Evolutionary conservation across 345 rosid genomes (phyloP).

Genomic region (Angophora floribunda): DNA sequence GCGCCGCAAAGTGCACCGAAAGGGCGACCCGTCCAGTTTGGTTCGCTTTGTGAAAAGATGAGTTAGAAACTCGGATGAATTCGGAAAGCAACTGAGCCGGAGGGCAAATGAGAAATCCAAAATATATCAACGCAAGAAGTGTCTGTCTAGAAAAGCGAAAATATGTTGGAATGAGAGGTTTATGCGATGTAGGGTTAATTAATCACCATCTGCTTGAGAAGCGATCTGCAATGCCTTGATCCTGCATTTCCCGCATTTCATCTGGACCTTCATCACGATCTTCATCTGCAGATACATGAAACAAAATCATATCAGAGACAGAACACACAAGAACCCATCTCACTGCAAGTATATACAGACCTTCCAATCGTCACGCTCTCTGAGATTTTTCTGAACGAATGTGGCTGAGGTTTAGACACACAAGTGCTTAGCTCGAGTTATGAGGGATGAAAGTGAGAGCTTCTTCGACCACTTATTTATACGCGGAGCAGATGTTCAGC

Average conservation of each 20-base stretch:
- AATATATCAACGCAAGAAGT: not conserved
- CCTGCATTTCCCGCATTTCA: not conserved
- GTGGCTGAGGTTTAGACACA: too few relatives aligned
- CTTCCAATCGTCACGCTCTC: too few relatives aligned
- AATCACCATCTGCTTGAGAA: not conserved
- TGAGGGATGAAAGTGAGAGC: not conserved
- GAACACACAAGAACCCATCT: too few relatives aligned
- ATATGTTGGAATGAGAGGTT: not conserved
- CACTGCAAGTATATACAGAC: too few relatives aligned
- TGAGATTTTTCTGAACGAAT: too few relatives aligned
- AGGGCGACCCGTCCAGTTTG: not conserved
- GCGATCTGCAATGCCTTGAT: not conserved
- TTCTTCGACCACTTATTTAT: not conserved
- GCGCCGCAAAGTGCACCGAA: not conserved
- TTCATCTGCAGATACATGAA: too few relatives aligned
- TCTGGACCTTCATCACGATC: too few relatives aligned
- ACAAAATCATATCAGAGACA: too few relatives aligned
- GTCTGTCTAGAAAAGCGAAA: not conserved
- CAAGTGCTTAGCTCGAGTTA: not conserved
- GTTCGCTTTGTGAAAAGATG: not conserved
- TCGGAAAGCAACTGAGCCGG: not conserved
- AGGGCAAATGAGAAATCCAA: not conserved
- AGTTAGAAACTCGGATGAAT: not conserved
- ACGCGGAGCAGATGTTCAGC: not conserved
- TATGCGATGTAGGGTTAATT: not conserved